Evolutionary conservation across 495 filamentous ascomycete species (phyloP).

Genomic region (Geoglossum glabrum): DNA sequence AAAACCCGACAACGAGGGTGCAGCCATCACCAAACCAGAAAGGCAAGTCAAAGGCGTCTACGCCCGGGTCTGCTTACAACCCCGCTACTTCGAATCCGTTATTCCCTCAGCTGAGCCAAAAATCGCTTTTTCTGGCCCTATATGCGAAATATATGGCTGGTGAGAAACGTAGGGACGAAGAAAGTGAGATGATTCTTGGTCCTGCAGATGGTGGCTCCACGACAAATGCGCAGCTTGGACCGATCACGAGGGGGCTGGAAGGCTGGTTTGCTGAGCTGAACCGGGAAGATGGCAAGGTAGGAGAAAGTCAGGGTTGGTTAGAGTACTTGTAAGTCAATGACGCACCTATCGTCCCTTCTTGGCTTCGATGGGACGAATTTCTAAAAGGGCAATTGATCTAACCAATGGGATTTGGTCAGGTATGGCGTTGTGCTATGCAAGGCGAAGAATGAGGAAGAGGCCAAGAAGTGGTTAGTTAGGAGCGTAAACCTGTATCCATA

Average conservation of each 20-base stretch:
- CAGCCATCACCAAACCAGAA: conserved; percentile 27
- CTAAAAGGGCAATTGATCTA: not conserved
- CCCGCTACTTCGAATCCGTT: conserved; percentile 15
- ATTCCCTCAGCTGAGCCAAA: conserved; percentile 53
- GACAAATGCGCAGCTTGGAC: conserved; percentile 61
- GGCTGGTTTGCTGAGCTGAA: conserved; percentile 46
- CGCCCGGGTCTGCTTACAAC: conserved; percentile 11
- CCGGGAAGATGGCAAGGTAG: conserved; percentile 28
- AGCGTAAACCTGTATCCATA: conserved; percentile 75
- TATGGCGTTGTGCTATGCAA: conserved; percentile 82
- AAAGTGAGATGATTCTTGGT: conserved; percentile 92
- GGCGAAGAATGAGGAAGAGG: conserved; percentile 68
- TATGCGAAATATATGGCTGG: conserved; percentile 87
- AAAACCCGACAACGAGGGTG: conserved; percentile 5
- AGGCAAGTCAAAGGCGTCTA: conserved; percentile 23
- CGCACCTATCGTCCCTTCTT: not conserved
- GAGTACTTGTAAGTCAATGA: conserved; percentile 42
- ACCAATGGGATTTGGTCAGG: conserved; percentile 3
- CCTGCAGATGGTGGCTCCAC: conserved; percentile 72
- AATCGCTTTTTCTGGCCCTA: conserved; percentile 75
- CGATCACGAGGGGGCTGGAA: conserved; percentile 54
- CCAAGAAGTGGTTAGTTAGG: conserved; percentile 59
- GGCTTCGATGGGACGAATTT: not conserved
- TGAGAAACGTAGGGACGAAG: conserved; percentile 90
- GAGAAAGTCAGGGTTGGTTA: conserved; percentile 63